Evolutionary conservation across 768 basidiomycete species (phyloP).

Genomic region (Tephrocybe sp.): DNA sequence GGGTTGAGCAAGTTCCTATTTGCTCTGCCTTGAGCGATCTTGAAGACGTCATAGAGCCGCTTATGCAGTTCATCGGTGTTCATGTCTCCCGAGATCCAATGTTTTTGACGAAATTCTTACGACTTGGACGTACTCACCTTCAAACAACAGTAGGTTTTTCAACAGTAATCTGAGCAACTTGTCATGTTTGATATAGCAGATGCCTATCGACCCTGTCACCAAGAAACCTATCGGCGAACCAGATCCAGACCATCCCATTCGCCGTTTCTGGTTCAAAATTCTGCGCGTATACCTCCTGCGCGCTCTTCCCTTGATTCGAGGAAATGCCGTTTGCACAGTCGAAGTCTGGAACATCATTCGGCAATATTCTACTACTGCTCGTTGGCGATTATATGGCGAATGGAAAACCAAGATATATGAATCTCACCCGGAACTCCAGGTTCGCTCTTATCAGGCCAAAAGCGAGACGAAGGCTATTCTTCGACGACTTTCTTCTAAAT

Average conservation of each 20-base stretch:
- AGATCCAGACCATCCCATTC: slow-evolving; percentile 58
- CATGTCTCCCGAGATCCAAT: slow-evolving; percentile 78
- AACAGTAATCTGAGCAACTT: neutral
- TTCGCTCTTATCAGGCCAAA: slow-evolving; percentile 82
- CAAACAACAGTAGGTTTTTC: slow-evolving; percentile 43
- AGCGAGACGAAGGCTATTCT: slow-evolving; percentile 88
- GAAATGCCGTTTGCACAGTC: slow-evolving; percentile 85
- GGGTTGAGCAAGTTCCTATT: slow-evolving; percentile 70
- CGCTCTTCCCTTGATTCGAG: slow-evolving; percentile 79
- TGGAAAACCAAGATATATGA: slow-evolving; percentile 80
- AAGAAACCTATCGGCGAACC: slow-evolving; percentile 57
- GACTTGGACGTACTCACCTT: slow-evolving; percentile 72
- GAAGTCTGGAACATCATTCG: slow-evolving; percentile 92
- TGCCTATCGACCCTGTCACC: slow-evolving; percentile 56
- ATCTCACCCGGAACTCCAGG: slow-evolving; percentile 75
- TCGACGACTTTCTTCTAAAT: slow-evolving; percentile 82
- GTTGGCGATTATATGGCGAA: slow-evolving; percentile 94
- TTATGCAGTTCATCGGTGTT: slow-evolving; percentile 78
- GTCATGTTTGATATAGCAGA: slow-evolving; percentile 24
- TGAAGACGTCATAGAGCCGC: slow-evolving; percentile 71
- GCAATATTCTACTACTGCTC: slow-evolving; percentile 72
- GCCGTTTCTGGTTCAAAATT: slow-evolving; percentile 84
- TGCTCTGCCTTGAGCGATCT: slow-evolving; percentile 69
- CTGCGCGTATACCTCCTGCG: slow-evolving; percentile 83
- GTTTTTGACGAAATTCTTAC: slow-evolving; percentile 77